Evolutionary conservation across 1,284 basidiomycete genomes (phyloP).

Genomic region (Cryptococcus sp.): DNA sequence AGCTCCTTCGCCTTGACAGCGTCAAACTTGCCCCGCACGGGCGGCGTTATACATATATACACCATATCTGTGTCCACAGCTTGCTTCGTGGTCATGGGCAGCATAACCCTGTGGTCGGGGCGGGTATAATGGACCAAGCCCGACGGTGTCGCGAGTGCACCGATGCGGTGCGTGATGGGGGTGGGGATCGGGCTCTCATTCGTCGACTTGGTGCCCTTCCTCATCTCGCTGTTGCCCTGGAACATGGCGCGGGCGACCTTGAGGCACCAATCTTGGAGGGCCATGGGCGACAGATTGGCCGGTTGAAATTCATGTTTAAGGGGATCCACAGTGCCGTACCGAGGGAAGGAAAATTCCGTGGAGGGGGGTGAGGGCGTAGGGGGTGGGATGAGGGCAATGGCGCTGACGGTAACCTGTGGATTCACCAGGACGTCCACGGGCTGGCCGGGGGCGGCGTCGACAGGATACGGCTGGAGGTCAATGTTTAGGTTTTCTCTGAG

Average conservation of each 20-base stretch:
- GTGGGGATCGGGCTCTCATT: background rate
- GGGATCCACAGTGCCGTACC: no score
- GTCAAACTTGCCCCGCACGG: constrained; percentile 82
- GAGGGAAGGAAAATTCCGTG: background rate
- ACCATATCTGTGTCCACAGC: constrained; percentile 44
- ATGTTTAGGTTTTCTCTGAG: background rate
- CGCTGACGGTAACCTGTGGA: constrained; percentile 28
- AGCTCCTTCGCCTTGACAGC: constrained; percentile 62
- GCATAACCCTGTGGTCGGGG: constrained; percentile 21
- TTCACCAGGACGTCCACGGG: background rate
- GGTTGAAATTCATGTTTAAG: constrained; percentile 5
- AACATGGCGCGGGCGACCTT: constrained; percentile 32
- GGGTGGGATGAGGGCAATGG: constrained; percentile 23
- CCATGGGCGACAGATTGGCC: constrained; percentile 12
- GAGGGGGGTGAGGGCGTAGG: background rate
- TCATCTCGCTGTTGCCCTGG: constrained; percentile 5
- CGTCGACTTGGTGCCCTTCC: no score
- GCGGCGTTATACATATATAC: constrained; percentile 74
- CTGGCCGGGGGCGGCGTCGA: background rate
- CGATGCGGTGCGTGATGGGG: constrained; percentile 4
- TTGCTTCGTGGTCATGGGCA: constrained; percentile 26
- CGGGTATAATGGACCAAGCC: constrained; percentile 10
- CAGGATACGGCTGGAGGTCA: background rate
- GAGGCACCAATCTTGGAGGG: constrained; percentile 27
- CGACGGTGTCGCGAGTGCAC: constrained; percentile 8